Evolutionary conservation across 352 stramenopile species (phyloP).

Genomic region (Phytophthora aleatoria): DNA sequence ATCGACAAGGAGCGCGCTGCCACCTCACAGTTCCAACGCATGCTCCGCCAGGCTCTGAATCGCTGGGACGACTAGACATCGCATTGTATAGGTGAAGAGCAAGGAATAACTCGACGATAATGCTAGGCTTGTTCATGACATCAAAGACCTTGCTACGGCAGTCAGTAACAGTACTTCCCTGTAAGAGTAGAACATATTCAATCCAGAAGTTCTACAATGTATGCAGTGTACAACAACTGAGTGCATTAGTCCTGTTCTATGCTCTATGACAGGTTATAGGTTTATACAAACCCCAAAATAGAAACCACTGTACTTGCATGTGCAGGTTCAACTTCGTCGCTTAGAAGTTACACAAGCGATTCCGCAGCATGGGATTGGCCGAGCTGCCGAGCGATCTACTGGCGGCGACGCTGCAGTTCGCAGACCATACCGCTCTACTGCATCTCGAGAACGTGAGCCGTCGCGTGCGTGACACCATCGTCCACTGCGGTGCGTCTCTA

Average conservation of each 20-base stretch:
- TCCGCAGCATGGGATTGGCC: conserved; percentile 17
- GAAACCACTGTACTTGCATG: conserved; percentile 1
- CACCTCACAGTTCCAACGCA: conserved; percentile 58
- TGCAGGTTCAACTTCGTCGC: conserved; percentile 28
- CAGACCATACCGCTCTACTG: conserved; percentile 40
- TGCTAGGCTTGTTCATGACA: too few species aligned
- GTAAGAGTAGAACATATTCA: background rate
- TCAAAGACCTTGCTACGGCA: too few species aligned
- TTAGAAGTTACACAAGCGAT: conserved; percentile 23
- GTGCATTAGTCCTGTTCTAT: too few species aligned
- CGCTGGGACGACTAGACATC: conserved; percentile 45
- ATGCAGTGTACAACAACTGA: too few species aligned
- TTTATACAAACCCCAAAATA: background rate
- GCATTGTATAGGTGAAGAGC: conserved; percentile 8
- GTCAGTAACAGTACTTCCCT: background rate
- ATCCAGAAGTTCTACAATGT: background rate
- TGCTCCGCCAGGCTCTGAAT: conserved; percentile 59
- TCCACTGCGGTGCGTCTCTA: conserved; percentile 19
- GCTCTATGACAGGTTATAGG: too few species aligned
- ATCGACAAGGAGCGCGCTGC: conserved; percentile 58
- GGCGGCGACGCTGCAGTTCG: conserved; percentile 45
- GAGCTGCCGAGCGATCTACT: conserved; percentile 53
- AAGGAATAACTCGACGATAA: conserved; percentile 1
- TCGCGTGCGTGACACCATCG: conserved; percentile 20
- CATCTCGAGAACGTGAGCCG: conserved; percentile 32